A percentile compares a stretch with the other conserved stretches of the same genome.
Conservation (phyloP, 768 basidiomycete genomes). For the Lentinus brumalis region DNA sequence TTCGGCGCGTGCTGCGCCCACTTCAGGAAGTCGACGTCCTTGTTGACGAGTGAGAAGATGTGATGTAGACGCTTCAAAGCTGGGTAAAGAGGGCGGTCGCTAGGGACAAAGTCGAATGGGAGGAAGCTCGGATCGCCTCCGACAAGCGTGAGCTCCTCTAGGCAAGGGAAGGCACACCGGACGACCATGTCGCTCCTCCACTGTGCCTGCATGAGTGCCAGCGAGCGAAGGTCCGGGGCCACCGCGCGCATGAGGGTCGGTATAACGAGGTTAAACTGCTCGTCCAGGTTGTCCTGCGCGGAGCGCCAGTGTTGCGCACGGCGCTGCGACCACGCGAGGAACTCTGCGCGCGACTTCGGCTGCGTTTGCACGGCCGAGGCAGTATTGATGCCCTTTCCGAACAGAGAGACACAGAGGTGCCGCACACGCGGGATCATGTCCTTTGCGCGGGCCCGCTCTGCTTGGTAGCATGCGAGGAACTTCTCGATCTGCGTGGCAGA, state of each 20-base stretch:
- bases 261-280: slow-evolving; percentile 12
- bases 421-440: slow-evolving; percentile 17
- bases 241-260: slow-evolving; percentile 17
- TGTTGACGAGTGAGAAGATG: slow-evolving; percentile 10
- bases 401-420: slow-evolving; percentile 17
- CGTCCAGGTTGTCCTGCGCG: slow-evolving; percentile 15
- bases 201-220: slow-evolving; percentile 16
- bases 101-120: slow-evolving; percentile 9
- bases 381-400: neutral
- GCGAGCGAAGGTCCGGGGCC: slow-evolving; percentile 12
- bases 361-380: neutral
- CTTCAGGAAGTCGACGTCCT: slow-evolving; percentile 16
- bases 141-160: slow-evolving; percentile 14
- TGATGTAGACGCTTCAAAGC: slow-evolving; percentile 17
- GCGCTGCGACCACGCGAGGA: slow-evolving; percentile 12
- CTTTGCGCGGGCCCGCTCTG: slow-evolving; percentile 8
- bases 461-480: slow-evolving; percentile 14
- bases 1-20: slow-evolving; percentile 18
- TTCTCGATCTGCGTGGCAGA: slow-evolving; percentile 12
- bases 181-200: slow-evolving; percentile 15
- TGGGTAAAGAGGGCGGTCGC: slow-evolving; percentile 10
- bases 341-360: slow-evolving; percentile 11
- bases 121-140: slow-evolving; percentile 21
- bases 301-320: slow-evolving; percentile 15
- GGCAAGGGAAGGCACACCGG: slow-evolving; percentile 10